phyloP scores from a whole-genome alignment of 306 rosid genomes.

The Pterocarpus santalinus region DNA sequence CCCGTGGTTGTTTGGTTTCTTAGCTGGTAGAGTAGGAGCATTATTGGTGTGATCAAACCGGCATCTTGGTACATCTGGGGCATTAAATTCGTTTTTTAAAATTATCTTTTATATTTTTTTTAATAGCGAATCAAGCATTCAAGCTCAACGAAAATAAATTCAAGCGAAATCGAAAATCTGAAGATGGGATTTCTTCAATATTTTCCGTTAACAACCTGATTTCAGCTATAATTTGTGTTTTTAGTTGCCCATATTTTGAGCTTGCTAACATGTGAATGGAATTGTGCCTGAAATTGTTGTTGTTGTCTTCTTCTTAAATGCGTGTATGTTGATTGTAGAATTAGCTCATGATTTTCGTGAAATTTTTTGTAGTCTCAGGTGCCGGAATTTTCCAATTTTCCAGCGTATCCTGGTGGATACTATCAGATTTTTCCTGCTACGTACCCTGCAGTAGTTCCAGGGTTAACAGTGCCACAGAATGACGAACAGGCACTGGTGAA shows the following conservation, averaged over 20 bases:
- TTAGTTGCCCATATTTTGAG: constrained; percentile 1
- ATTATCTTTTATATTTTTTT: neutral
- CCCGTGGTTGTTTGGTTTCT: neutral
- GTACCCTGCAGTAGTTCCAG: constrained; percentile 77
- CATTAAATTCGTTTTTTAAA: neutral
- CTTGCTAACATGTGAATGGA: constrained; percentile 20
- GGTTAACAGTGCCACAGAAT: constrained; percentile 55
- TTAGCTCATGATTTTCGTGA: constrained; percentile 14
- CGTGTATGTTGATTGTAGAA: neutral
- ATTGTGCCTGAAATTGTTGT: constrained; percentile 1
- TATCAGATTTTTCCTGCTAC: constrained; percentile 76
- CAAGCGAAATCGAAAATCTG: neutral
- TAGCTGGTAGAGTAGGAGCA: constrained; percentile 6
- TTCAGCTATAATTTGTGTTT: neutral
- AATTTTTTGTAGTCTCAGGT: constrained; percentile 59
- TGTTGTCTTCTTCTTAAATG: neutral
- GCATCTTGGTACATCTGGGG: neutral
- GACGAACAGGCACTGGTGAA: constrained; percentile 65
- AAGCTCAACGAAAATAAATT: neutral
- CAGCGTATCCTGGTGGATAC: constrained; percentile 59
- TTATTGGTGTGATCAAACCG: neutral
- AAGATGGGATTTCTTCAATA: neutral
- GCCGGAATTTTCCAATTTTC: constrained; percentile 55
- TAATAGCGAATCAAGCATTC: neutral
- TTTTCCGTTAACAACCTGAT: neutral